phyloP scores from a whole-genome alignment of 164 flowering plant genomes.

The Houttuynia cordata region DNA sequence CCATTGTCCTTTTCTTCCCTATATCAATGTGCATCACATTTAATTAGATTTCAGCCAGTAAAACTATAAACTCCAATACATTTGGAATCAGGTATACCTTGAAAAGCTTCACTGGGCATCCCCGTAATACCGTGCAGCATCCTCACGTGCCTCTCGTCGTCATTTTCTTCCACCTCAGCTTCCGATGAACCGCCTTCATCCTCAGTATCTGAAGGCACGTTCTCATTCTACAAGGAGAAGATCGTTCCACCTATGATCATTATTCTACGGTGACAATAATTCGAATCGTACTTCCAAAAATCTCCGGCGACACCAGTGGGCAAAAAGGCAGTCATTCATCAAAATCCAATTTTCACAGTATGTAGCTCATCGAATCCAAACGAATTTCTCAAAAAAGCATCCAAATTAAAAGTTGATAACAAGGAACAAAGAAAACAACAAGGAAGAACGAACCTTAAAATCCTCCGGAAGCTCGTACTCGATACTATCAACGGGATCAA shows the following conservation, averaged over 20 bases:
- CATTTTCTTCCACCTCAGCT: conserved; percentile 21
- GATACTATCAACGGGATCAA: conserved; percentile 64
- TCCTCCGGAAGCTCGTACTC: conserved; percentile 66
- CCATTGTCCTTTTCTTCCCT: conserved; percentile 47
- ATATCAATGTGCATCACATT: background rate
- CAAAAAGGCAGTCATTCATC: too few relatives aligned
- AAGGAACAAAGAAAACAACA: background rate
- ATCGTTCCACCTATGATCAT: background rate
- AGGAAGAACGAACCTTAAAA: conserved; percentile 38
- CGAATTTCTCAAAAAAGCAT: too few relatives aligned
- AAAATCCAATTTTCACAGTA: too few relatives aligned
- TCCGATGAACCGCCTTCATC: conserved; percentile 11
- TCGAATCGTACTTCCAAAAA: too few relatives aligned
- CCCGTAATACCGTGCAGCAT: conserved; percentile 74
- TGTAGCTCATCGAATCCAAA: too few relatives aligned
- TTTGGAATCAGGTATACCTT: conserved; percentile 23
- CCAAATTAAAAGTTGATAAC: background rate
- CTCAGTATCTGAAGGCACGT: conserved; percentile 39
- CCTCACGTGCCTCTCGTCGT: conserved; percentile 38
- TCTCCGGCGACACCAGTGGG: too few relatives aligned
- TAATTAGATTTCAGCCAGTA: background rate
- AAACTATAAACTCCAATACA: background rate
- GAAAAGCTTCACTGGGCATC: conserved; percentile 58
- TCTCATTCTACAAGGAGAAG: conserved; percentile 45
- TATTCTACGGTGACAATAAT: too few relatives aligned